Evolutionary conservation across 768 basidiomycete genomes (phyloP), one percentile per base, ranked within the genome.

Genomic region (Lactarius quietus): DNA sequence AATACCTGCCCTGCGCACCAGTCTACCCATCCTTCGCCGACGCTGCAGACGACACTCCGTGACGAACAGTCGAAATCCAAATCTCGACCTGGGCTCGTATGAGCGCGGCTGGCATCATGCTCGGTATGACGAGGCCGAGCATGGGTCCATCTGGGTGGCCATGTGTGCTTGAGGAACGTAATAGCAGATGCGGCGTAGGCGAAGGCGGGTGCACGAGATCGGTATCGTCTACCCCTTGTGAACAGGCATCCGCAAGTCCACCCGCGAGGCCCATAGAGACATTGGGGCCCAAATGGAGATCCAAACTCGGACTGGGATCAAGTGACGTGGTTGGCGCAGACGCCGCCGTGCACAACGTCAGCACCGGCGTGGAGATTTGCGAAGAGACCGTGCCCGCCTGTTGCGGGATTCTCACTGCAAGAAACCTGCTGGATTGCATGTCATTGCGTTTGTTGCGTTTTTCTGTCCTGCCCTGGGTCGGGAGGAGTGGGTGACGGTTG

Each of bases 141-240:
- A 65, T 65, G 10, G 64, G 59, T 12, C 59, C 55, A 2, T 65
- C 64, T 8, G 59, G 64, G 36, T 65, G 59, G 18, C 29, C 18
- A 3, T 48, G 45, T 29, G 45, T 18, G 36, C 28, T 28, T 0
- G 59, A 55, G 17, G 48, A 56, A 1, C 59, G 64, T 17, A 65
- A 28, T 6, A 45, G 23, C 3, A 12, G 45, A 0, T 38, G 64
- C 7, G 61, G n/a, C n/a, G n/a, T n/a, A n/a, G n/a, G n/a, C n/a
- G n/a, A n/a, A n/a, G n/a, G n/a, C n/a, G n/a, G n/a, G n/a, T n/a
- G n/a, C n/a, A n/a, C n/a, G n/a, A n/a, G n/a, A n/a, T n/a, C n/a
- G n/a, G n/a, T n/a, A n/a, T n/a, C n/a, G n/a, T n/a, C n/a, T n/a
- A 35, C 5, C 4, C 33, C 33, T n/a, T n/a, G n/a, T n/a, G n/a